A percentile compares a stretch with the other conserved stretches of the same genome.
Conservation (phyloP, 495 filamentous ascomycete species). For the Annulohypoxylon stygium region DNA sequence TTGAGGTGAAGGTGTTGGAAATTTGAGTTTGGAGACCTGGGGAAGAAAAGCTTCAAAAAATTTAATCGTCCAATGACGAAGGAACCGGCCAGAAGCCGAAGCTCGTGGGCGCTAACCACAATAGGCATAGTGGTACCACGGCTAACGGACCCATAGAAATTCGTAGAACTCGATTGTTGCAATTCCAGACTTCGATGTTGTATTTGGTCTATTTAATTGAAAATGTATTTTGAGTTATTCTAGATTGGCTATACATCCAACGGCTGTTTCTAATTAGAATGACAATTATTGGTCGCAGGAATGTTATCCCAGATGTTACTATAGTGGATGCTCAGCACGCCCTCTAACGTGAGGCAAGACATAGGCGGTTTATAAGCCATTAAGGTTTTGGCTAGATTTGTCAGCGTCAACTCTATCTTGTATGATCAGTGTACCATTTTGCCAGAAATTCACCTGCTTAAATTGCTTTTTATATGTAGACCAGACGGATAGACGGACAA, state of each 20-base stretch:
- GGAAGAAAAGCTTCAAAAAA: constrained; percentile 54
- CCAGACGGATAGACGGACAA: neutral
- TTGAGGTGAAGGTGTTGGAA: constrained; percentile 29
- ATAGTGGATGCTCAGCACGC: neutral
- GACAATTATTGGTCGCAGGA: neutral
- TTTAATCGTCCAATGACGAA: constrained; percentile 48
- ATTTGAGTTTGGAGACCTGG: constrained; percentile 39
- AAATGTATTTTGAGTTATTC: neutral
- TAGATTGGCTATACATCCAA: neutral
- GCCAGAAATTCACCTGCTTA: neutral
- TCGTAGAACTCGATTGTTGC: constrained; percentile 49
- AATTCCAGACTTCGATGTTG: constrained; percentile 32
- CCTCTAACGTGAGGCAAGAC: neutral
- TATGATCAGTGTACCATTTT: neutral
- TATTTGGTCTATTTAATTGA: neutral
- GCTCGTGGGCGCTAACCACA: constrained; percentile 41
- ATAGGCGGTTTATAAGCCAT: neutral
- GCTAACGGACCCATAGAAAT: constrained; percentile 42
- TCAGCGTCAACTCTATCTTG: constrained; percentile 19
- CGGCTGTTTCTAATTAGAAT: neutral
- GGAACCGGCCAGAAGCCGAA: constrained; percentile 44
- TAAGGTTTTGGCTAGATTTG: constrained; percentile 21
- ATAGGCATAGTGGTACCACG: constrained; percentile 29
- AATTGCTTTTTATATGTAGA: neutral
- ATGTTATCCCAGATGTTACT: neutral